Percentiles rank a stretch among this genome's conserved stretches.
These are phyloP conservation scores for Vitis rotundifolia DNA, from an alignment of 164 flowering plant genomes.

Conservation along the genomic window DNA sequence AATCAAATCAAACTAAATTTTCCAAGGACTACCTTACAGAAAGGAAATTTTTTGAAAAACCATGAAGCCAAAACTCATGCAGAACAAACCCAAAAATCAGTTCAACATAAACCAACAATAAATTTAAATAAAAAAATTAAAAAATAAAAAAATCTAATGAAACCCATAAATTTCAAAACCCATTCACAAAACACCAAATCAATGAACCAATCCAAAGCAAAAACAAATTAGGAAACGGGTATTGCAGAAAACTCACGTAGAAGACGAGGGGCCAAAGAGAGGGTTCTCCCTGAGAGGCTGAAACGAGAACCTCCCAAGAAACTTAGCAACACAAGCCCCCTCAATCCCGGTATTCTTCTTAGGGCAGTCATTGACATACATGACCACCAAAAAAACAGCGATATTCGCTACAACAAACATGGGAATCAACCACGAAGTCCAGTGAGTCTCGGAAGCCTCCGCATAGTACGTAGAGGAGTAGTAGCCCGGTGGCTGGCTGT, in stretches of 20 bases:
- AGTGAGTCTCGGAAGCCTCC: slow-evolving; percentile 36
- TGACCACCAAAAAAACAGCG: slow-evolving; percentile 39
- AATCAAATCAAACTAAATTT: no score
- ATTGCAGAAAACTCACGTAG: slow-evolving; percentile 36
- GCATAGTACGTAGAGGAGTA: slow-evolving; percentile 16
- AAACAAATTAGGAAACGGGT: not conserved
- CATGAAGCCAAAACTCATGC: no score
- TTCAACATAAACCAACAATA: no score
- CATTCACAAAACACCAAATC: not conserved
- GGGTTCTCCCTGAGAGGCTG: slow-evolving; percentile 67
- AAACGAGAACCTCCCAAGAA: slow-evolving; percentile 67
- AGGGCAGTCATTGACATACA: slow-evolving; percentile 63
- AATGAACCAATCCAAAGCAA: not conserved
- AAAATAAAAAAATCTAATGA: not conserved
- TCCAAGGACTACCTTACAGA: no score
- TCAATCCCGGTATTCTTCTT: slow-evolving; percentile 24
- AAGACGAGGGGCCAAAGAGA: slow-evolving; percentile 66
- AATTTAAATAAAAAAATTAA: not conserved
- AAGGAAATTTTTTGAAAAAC: no score
- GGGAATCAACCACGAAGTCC: slow-evolving; percentile 70
- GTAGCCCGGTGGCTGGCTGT: not conserved
- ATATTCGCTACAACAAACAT: slow-evolving; percentile 56
- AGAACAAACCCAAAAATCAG: no score
- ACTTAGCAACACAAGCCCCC: slow-evolving; percentile 36
- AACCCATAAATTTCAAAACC: not conserved